Conservation (phyloP, 768 basidiomycete genomes). For the Gloeopeniophorella convolvens region DNA sequence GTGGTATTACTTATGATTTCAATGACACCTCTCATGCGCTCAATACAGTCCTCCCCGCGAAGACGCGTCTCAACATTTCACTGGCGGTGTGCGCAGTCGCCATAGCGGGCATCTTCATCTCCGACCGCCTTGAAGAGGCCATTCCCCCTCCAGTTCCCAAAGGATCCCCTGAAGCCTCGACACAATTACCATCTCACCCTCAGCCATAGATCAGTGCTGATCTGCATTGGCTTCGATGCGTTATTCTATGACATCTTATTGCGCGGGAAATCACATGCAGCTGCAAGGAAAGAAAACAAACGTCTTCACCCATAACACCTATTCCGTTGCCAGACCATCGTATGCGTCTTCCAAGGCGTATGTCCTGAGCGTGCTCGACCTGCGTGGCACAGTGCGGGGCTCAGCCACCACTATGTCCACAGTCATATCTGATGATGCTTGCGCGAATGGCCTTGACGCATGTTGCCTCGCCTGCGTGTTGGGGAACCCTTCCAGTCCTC, state of each 20-base stretch:
- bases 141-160: slow-evolving; percentile 21
- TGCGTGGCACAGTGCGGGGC: not conserved
- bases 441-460: not conserved
- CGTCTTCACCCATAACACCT: not conserved
- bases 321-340: slow-evolving; percentile 11
- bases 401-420: not conserved
- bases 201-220: too few species aligned
- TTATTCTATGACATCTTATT: not conserved
- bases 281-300: not conserved
- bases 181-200: not conserved
- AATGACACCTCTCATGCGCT: slow-evolving; percentile 9
- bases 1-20: not conserved
- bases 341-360: slow-evolving; percentile 14
- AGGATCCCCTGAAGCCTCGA: not conserved
- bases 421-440: not conserved
- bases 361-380: slow-evolving; percentile 1
- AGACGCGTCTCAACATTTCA: slow-evolving; percentile 29
- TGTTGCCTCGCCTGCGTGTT: not conserved
- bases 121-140: slow-evolving; percentile 27
- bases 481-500: not conserved
- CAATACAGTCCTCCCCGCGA: slow-evolving; percentile 28
- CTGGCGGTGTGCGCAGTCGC: slow-evolving; percentile 29
- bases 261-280: not conserved
- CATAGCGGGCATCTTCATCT: slow-evolving; percentile 26
- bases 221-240: too few species aligned